Evolutionary conservation across 106 monocot species (phyloP).

Genomic region (Allium cepa): DNA sequence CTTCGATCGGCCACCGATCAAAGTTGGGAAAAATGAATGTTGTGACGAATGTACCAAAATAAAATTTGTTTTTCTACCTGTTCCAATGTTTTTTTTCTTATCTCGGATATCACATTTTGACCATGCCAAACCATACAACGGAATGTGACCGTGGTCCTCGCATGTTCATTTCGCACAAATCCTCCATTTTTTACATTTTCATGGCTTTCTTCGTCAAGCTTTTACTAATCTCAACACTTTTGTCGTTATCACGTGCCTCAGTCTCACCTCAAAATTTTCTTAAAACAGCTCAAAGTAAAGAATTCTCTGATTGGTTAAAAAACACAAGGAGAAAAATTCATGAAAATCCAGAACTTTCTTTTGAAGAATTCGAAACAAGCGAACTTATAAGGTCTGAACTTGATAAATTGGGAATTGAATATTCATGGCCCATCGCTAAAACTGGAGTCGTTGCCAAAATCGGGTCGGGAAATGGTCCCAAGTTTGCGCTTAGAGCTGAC

Average conservation of each 20-base stretch:
- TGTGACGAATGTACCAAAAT: too few species aligned
- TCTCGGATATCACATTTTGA: too few species aligned
- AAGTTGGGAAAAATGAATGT: too few species aligned
- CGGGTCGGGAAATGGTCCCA: slow-evolving; percentile 52
- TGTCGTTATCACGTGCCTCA: not conserved
- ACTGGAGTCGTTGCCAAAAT: slow-evolving; percentile 70
- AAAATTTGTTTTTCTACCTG: too few species aligned
- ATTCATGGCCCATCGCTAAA: slow-evolving; percentile 58
- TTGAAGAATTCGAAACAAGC: slow-evolving; percentile 70
- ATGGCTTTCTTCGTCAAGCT: not conserved
- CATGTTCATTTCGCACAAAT: too few species aligned
- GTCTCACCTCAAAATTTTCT: slow-evolving; percentile 20
- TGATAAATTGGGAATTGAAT: slow-evolving; percentile 49
- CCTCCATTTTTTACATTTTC: too few species aligned
- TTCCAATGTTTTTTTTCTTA: too few species aligned
- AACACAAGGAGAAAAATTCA: slow-evolving; percentile 58
- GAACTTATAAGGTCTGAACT: slow-evolving; percentile 60
- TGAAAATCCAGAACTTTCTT: slow-evolving; percentile 73
- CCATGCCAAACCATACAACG: too few species aligned
- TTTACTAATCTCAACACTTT: not conserved
- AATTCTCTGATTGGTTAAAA: slow-evolving; percentile 55
- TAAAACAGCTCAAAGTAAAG: slow-evolving; percentile 23
- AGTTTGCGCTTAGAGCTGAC: slow-evolving; percentile 56
- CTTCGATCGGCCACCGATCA: too few species aligned
- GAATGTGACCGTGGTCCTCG: too few species aligned